These are phyloP conservation scores for Cryptosporidium xiaoi DNA, from an alignment of 169 alveolate species.

Conservation along the genomic window DNA sequence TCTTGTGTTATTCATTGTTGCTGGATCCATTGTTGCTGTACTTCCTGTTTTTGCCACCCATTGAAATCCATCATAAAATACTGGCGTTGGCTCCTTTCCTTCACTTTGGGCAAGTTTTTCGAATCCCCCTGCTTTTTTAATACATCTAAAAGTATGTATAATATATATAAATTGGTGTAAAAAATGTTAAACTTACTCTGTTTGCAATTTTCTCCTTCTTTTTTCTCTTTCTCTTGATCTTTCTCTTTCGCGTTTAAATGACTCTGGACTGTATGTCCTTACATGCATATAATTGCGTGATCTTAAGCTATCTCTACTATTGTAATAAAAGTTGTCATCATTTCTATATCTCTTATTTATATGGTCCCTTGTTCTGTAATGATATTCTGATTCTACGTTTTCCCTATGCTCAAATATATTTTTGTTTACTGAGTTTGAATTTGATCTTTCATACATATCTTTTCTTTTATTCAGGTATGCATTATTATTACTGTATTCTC, in stretches of 20 bases:
- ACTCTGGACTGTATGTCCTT: constrained; percentile 15
- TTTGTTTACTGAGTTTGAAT: too few species aligned
- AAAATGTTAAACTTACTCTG: constrained; percentile 76
- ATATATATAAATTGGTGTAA: background rate
- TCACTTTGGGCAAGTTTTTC: constrained; percentile 90
- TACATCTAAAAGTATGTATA: constrained; percentile 75
- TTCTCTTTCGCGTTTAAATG: constrained; percentile 62
- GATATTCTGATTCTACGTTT: too few species aligned
- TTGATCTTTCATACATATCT: too few species aligned
- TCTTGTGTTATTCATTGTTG: constrained; percentile 89
- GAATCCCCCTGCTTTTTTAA: constrained; percentile 90
- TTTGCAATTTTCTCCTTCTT: constrained; percentile 76
- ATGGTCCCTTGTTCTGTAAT: too few species aligned
- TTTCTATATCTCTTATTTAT: too few species aligned
- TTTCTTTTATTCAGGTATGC: too few species aligned
- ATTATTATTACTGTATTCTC: too few species aligned
- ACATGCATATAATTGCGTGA: background rate
- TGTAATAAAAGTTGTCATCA: background rate
- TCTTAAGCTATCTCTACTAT: constrained; percentile 6
- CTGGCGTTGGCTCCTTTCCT: constrained; percentile 90
- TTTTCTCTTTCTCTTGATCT: constrained; percentile 81
- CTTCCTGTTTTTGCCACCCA: constrained; percentile 92
- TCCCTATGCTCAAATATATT: too few species aligned
- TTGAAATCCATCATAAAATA: constrained; percentile 93
- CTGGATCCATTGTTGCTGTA: constrained; percentile 85